These are phyloP conservation scores for Tetrastigma voinierianum DNA, from an alignment of 164 flowering plant genomes.

Conservation along the genomic window DNA sequence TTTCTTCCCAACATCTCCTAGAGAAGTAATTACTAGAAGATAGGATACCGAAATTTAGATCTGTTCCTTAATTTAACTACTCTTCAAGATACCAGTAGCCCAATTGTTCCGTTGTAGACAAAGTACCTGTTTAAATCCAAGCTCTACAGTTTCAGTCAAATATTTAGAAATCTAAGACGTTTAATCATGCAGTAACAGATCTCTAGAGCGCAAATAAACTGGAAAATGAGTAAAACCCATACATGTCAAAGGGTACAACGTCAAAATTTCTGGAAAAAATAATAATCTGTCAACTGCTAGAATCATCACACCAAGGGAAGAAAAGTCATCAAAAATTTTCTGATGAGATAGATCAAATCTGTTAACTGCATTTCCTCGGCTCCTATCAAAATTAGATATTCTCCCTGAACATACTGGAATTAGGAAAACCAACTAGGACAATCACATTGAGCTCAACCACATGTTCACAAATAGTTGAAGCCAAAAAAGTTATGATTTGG, in stretches of 20 bases:
- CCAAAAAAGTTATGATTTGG: conserved; percentile 61
- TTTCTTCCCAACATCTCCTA: neutral
- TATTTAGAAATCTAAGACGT: neutral
- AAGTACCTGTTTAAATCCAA: too few relatives aligned
- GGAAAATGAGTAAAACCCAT: neutral
- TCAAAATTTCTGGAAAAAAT: neutral
- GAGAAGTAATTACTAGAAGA: neutral
- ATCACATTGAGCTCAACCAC: too few relatives aligned
- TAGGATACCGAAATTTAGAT: neutral
- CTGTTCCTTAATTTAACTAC: too few relatives aligned
- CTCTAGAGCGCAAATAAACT: neutral
- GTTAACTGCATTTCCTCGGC: too few relatives aligned
- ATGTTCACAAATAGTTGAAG: neutral
- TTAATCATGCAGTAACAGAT: neutral
- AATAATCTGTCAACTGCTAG: neutral
- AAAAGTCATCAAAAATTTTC: too few relatives aligned
- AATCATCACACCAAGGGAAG: too few relatives aligned
- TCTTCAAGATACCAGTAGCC: too few relatives aligned
- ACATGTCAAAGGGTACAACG: neutral
- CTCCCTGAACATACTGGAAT: neutral
- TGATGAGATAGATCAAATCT: too few relatives aligned
- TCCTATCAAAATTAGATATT: too few relatives aligned
- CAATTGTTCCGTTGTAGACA: too few relatives aligned
- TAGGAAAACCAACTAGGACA: neutral
- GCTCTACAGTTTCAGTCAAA: neutral